Conservation (phyloP, 2,329 filamentous ascomycete genomes). For the Mollisia scopiformis region DNA sequence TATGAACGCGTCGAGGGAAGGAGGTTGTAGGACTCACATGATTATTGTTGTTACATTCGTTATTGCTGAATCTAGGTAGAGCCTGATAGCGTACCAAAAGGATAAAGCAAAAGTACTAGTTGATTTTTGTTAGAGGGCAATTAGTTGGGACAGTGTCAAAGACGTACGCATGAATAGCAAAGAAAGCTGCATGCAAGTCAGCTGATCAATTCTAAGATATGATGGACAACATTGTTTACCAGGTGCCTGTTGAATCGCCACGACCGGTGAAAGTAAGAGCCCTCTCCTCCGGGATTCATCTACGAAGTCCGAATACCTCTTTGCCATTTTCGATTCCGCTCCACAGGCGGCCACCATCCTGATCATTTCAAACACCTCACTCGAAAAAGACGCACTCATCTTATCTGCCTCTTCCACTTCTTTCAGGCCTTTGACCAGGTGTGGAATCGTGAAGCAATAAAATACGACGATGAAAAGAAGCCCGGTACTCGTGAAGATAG, state of each 20-base stretch:
- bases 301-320: conserved; percentile 57
- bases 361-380: conserved; percentile 61
- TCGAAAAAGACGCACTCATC: conserved; percentile 61
- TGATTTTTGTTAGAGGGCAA: no score
- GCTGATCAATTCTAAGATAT: not conserved
- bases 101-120: conserved; percentile 58
- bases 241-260: conserved; percentile 55
- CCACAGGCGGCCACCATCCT: conserved; percentile 66
- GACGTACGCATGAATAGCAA: conserved; percentile 36
- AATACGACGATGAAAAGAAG: conserved; percentile 58
- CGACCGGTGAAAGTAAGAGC: conserved; percentile 51
- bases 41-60: conserved; percentile 55
- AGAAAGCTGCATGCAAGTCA: conserved; percentile 42
- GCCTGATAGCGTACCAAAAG: conserved; percentile 65
- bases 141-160: no score
- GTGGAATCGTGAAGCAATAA: conserved; percentile 53
- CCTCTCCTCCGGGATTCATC: conserved; percentile 54
- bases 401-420: conserved; percentile 53
- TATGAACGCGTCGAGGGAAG: not conserved
- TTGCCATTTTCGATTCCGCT: conserved; percentile 56
- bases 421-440: conserved; percentile 55
- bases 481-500: conserved; percentile 59
- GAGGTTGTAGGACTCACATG: conserved; percentile 45
- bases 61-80: conserved; percentile 48
- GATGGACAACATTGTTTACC: conserved; percentile 39